Evolutionary conservation across 495 filamentous ascomycete genomes (phyloP).

Genomic region (Podospora fimiseda): DNA sequence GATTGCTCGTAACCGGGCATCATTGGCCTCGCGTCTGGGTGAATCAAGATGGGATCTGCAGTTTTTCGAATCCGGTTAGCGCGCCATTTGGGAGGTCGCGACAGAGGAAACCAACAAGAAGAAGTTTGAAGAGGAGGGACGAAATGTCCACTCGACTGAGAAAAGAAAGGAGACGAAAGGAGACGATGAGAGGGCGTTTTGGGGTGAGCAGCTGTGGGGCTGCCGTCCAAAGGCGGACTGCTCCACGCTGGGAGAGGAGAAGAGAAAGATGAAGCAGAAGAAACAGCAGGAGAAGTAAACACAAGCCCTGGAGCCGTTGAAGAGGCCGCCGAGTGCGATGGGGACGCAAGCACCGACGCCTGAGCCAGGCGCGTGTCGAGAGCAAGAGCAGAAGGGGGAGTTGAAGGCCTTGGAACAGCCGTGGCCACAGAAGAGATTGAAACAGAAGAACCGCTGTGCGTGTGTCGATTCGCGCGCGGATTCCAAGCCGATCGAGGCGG

Average conservation of each 20-base stretch:
- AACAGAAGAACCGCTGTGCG: slow-evolving; percentile 3
- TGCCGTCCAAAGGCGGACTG: slow-evolving; percentile 22
- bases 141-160: slow-evolving; percentile 56
- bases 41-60: slow-evolving; percentile 44
- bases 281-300: slow-evolving; percentile 47
- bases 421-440: slow-evolving; percentile 27
- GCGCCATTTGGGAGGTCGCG: too few relatives aligned
- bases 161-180: slow-evolving; percentile 35
- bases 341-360: slow-evolving; percentile 25
- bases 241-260: slow-evolving; percentile 27
- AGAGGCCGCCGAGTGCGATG: slow-evolving; percentile 16
- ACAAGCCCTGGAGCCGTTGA: slow-evolving; percentile 26
- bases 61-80: too few relatives aligned
- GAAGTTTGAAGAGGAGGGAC: slow-evolving; percentile 53
- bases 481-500: slow-evolving; percentile 3
- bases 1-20: slow-evolving; percentile 38
- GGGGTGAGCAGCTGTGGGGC: slow-evolving; percentile 19
- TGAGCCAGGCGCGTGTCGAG: slow-evolving; percentile 31
- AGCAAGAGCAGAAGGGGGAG: slow-evolving; percentile 15
- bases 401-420: slow-evolving; percentile 14
- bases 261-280: slow-evolving; percentile 42
- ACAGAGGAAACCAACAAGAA: slow-evolving; percentile 59
- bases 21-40: slow-evolving; percentile 43
- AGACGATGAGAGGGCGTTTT: slow-evolving; percentile 20
- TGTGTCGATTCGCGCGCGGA: slow-evolving; percentile 4